Evolutionary conservation across 257 asterid genomes (phyloP), one percentile per base, ranked within the genome.

Genomic region (Apocynum venetum): DNA sequence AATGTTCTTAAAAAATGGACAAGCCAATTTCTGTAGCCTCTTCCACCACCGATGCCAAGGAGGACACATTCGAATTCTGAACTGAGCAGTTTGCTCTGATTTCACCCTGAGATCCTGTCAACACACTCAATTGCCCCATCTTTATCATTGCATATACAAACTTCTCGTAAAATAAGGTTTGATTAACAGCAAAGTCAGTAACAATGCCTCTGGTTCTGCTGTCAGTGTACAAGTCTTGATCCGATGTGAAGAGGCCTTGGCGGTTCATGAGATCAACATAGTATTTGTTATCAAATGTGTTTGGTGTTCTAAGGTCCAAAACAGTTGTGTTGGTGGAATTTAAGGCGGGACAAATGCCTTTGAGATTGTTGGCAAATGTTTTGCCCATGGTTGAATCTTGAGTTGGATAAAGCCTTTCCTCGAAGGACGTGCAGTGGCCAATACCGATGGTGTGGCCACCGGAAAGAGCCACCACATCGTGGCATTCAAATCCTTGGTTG

Each of bases 361-460:
- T 84, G 5, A 90, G 91, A 75, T 83, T 83, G 1, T 74, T 75
- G 77, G 91, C 91, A 38, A 92, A 89, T 0, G 90, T 83, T 41
- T 87, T 40, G 85, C 87, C 94, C 91, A 92, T 85, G 55, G 79
- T 76, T 0, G 92, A 76, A 80, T 92, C 97, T 41, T 82, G 96
- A 4, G 73, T 80, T 2, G 96, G 97, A 80, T 89, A 92, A 74
- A 92, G 92, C 43, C 97, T 87, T 38, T 17, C n/a, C 0, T 89
- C 82, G 89, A 92, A 92, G 79, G 97, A 86, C 56, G 68, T 0
- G 87, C 97, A 90, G 40, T 84, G 87, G 64, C 88, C 55, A 57
- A 84, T 11, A 0, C 97, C 97, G 40, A 92, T 90, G 76, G 97
- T 92, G 91, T 92, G 97, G 64, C 91, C 96, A 31, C 96, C 97